Evolutionary conservation across 2,329 filamentous ascomycete species (phyloP), one percentile per base, ranked within the genome.

Genomic region (Hypoxylon sp.): DNA sequence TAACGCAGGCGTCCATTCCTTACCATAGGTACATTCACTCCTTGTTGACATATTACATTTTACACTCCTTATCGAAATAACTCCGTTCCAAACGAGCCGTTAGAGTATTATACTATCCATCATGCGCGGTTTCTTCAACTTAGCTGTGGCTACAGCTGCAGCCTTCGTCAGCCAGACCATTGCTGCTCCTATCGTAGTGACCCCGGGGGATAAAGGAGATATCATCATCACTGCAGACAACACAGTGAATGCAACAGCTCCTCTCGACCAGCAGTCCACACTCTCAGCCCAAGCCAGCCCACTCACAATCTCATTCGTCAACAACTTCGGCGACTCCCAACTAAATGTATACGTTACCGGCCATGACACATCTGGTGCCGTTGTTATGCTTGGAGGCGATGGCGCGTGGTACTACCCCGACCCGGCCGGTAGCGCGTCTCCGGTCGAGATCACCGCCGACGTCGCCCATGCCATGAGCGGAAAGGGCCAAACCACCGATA

Each of bases 301-400:
- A 2, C 57, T 67, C 20, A 60, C 59, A 35, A 37, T 68, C 9
- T 55, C 64, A 9, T 47, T 77, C 16, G 63, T 71, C 38, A 76
- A 77, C 66, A 76, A 76, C 60, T 67, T 74, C 40, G 61, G 63
- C 29, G 64, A 63, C 8, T 59, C 63, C 4, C 53, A 60, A 27
- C 62, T 76, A 49, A 72, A 73, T 42, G 70, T 69, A n/a, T 78
- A 76, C 49, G 64, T 78, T 21, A 72, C 70, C 7, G 75, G 74
- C 15, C 55, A 67, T 11, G 72, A 76, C 52, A 46, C 51, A 6
- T 66, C 63, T 41, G 66, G 67, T 3, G 60, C 65, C 21, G 63
- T 73, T 5, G 71, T 76, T 29, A 68, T 78, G 60, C 64, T 77
- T n/a, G 63, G 64, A 16, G 43, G 67, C 1, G 65, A 73, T 29